These are phyloP conservation scores for Coprinopsis marcescibilis DNA, from an alignment of 768 basidiomycete species.

Conservation along the genomic window DNA sequence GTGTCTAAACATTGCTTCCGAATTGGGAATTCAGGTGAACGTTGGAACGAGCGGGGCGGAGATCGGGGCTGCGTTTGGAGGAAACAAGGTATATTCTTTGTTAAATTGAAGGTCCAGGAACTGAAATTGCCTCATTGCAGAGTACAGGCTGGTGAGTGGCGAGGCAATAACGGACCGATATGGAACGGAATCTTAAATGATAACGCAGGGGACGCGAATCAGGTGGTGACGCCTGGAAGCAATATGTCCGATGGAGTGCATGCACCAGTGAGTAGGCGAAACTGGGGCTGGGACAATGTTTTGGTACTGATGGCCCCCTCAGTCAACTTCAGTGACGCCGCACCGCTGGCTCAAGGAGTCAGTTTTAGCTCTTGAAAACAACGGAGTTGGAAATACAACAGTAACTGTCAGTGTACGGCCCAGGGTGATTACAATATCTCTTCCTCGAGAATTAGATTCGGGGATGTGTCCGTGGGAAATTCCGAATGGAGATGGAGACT, in stretches of 20 bases:
- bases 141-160: constrained; percentile 73
- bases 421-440: background rate
- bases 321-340: constrained; percentile 87
- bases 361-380: constrained; percentile 54
- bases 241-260: constrained; percentile 88
- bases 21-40: constrained; percentile 39
- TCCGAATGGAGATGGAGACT: background rate
- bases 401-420: constrained; percentile 7
- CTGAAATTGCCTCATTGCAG: constrained; percentile 29
- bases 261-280: constrained; percentile 54
- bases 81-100: constrained; percentile 67
- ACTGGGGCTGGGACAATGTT: background rate
- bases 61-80: constrained; percentile 84
- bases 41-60: constrained; percentile 57
- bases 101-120: constrained; percentile 3
- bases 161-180: background rate
- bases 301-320: constrained; percentile 10
- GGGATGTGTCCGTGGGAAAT: constrained; percentile 13
- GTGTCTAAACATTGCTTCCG: constrained; percentile 13
- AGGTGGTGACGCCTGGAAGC: constrained; percentile 98
- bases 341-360: constrained; percentile 91
- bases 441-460: constrained; percentile 10
- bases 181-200: background rate
- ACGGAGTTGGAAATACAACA: background rate
- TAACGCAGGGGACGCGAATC: constrained; percentile 83